Evolutionary conservation across 1,284 basidiomycete species (phyloP), one percentile per base, ranked within the genome.

Genomic region (Apiotrichum domesticum): DNA sequence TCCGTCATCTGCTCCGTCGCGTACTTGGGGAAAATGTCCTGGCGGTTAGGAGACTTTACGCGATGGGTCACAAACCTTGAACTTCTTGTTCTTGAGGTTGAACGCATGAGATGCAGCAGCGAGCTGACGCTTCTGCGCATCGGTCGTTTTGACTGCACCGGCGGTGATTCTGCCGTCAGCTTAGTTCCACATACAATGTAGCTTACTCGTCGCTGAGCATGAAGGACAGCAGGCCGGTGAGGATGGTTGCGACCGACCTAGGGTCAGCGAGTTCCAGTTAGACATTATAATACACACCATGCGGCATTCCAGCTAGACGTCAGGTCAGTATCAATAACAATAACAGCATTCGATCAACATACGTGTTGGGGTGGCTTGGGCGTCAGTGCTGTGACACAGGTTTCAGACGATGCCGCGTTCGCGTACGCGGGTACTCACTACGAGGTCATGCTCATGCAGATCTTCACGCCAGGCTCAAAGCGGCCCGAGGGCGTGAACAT

Each of bases 361-460:
- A 74, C 69, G 74, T 71, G 68, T 68, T 72, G 10, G 74, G 73
- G 61, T 76, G 74, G 58, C 73, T 74, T 60, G n/a, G 40, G 56
- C 67, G 60, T 55, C 64, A 58, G 55, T 55, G 14, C n/a, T 21
- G 21, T 21, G n/a, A 35, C 32, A 3, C 7, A 4, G 4, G 44
- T 49, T 55, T 35, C 13, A 9, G 37, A 39, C 8, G 8, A 9
- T 13, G 37, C 37, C 49, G 43, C 48, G 21, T 21, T 21, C 4
- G 1, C 5, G 37, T 5, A n/a, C 4, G 13, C 32, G n/a, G 21
- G 8, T 37, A 83, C 88, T 76, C 68, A 92, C 91, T 74, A 97
- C 72, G 92, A 90, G 3, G 90, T 93, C 90, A 94, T 94, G 41
- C 90, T 92, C 78, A 93, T 93, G 72, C 90, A 95, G 63, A 97